A percentile compares a stretch with the other conserved stretches of the same genome.
phyloP scores from a whole-genome alignment of 129 eudicot species.

The Artemisia tridentata region DNA sequence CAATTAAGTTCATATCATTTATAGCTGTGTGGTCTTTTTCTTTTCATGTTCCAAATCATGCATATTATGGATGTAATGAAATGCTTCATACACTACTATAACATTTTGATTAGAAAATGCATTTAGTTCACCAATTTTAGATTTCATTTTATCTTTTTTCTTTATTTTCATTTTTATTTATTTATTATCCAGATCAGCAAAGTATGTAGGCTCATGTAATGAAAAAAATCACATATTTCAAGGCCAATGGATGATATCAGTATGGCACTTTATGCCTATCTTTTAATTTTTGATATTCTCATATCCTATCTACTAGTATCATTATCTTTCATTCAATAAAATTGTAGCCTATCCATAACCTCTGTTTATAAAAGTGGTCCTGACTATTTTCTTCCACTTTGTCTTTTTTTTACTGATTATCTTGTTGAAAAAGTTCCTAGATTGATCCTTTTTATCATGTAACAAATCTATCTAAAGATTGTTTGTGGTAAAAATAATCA shows the following conservation, averaged over 20 bases:
- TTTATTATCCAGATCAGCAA: not conserved
- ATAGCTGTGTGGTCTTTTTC: too few relatives aligned
- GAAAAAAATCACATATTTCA: slow-evolving; percentile 31
- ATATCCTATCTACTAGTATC: slow-evolving; percentile 19
- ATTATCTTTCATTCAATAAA: slow-evolving; percentile 20
- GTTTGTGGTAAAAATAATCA: not conserved
- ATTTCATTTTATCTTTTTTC: too few relatives aligned
- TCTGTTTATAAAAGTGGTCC: slow-evolving; percentile 7
- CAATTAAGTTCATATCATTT: not conserved
- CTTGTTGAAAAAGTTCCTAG: not conserved
- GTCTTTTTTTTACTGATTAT: not conserved
- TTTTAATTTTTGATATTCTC: slow-evolving; percentile 25
- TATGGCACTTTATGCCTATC: slow-evolving; percentile 26
- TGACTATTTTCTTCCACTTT: not conserved
- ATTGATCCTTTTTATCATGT: slow-evolving; percentile 7
- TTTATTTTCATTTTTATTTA: not conserved
- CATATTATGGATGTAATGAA: too few relatives aligned
- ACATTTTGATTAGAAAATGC: too few relatives aligned
- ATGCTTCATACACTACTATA: too few relatives aligned
- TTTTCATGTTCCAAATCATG: too few relatives aligned
- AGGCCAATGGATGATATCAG: slow-evolving; percentile 33
- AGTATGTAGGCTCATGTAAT: not conserved
- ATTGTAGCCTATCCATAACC: not conserved
- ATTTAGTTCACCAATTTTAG: too few relatives aligned
- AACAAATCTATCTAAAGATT: not conserved